Evolutionary conservation across 805 yeast genomes (phyloP), one percentile per base, ranked within the genome.

Genomic region (Candida bentonensis): DNA sequence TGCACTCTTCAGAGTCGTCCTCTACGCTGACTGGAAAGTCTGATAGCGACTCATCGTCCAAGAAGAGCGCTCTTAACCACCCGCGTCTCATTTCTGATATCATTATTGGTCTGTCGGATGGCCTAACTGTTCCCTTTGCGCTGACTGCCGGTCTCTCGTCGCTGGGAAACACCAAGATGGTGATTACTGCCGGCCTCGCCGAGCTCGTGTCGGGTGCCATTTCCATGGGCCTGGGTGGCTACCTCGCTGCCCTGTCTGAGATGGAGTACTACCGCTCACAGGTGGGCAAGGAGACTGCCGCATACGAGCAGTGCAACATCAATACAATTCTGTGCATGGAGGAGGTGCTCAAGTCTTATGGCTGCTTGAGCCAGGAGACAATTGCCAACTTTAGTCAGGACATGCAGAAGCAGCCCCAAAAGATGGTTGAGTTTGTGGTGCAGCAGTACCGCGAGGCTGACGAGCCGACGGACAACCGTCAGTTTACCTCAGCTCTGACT

Each of bases 91-190:
- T 89, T 81, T 79, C 92, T 40, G 97, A 89, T 61, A 72, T 84
- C 45, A 86, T 89, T 52, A 89, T 89, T 57, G 98, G 98, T 3
- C 73, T 89, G 42, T 79, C 92, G 27, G 98, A 89, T 61, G 98
- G 98, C 3, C 72, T 89, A 51, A 89, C 97, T 0, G 98, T 89
- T 34, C 98, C 98, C n/a, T 89, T 89, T 70, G 98, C 98, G 1
- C 72, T 92, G 53, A 92, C 97, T 1, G 97, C 98, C 0, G 98
- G 97, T 42, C 72, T 89, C 45, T 82, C 95, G 1, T 80, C 94
- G 1, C 72, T 89, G 44, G 98, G 98, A 44, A 83, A 85, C 61
- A 69, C 95, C 15, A 82, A 76, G 60, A 73, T 89, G 50, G 98
- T 89, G 43, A 87, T 89, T 49, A 87, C 97, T 22, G 98, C 97